Base-by-base conservation (phyloP, 1,284 basidiomycete species). In the Tilletia horrida region DNA sequence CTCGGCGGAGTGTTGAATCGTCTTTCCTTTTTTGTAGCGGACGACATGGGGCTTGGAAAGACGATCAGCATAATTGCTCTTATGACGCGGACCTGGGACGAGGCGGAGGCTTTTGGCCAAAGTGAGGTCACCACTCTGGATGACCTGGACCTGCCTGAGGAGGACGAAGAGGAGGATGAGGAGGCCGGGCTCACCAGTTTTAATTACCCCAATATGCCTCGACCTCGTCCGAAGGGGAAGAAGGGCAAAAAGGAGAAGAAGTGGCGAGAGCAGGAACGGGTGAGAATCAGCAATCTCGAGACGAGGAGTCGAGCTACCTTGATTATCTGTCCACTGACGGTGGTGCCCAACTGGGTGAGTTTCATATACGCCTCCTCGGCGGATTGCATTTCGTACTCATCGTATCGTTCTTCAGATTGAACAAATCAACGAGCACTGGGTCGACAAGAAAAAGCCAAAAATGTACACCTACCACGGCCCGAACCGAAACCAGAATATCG, bases 401-500 rank as follows among this genome's bases (percentile, higher is more conserved):
- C 3, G 6, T 47, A 23, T 43, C 16, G 6, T 21, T 47, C 1
- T 50, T 6, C 35, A 65, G 48, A 95, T 98, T 83, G 92, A 96
- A 72, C 96, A 99, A 82, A 91, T 98, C 81, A 87, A 89, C 69
- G 94, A 97, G 80, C 96, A 99, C 83, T 82, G 80, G 79, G 35
- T 45, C 1, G 43, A 66, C 8, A 50, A 63, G 18, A 66, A 70
- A 16, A 71, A 62, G 29, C 80, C 80, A 0, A 67, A 88, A 29
- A 89, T 98, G 42, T 98, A 97, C 83, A 88, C 98, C 70, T 98
- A 98, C 81, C 96, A 99, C 78, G 96, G 96, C 14, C 90, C 91
- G 75, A 86, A 89, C 21, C 89, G 96, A n/a, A 87, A 90, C 59
- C 88, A 88, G 16, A 93, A 97, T 81, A 87, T 92, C 16, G 82